A percentile compares a stretch with the other conserved stretches of the same genome.
phyloP scores from a whole-genome alignment of 169 alveolate genomes.

The Amoebophrya sp. region DNA sequence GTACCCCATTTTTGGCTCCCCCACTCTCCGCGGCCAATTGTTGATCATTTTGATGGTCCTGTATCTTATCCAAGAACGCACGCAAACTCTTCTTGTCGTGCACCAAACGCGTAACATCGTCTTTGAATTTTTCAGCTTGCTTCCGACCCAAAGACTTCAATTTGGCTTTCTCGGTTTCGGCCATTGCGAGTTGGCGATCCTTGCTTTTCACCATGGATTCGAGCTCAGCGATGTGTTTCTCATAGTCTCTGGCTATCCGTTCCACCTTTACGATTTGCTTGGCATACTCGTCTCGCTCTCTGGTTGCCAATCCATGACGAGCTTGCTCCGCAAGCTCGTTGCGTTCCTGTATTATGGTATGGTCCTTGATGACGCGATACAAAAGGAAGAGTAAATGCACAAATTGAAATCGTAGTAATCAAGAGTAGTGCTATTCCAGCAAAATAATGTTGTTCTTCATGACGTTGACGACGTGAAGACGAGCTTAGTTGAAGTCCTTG shows the following conservation, averaged over 20 bases:
- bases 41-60: background rate
- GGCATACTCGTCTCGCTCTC: conserved; percentile 24
- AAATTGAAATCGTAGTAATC: background rate
- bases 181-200: background rate
- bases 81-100: background rate
- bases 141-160: background rate
- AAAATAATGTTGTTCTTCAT: too few species aligned
- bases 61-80: background rate
- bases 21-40: too few species aligned
- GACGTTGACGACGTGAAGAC: too few species aligned
- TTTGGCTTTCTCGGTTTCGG: background rate
- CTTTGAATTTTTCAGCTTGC: background rate
- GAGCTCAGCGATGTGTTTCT: background rate
- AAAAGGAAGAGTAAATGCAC: too few species aligned
- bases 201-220: background rate
- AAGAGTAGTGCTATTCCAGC: background rate
- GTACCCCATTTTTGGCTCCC: too few species aligned
- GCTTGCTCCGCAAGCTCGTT: background rate
- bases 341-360: background rate
- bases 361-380: too few species aligned
- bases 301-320: background rate
- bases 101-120: background rate
- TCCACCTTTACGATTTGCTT: background rate
- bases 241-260: background rate
- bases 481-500: too few species aligned